Evolutionary conservation across 2,329 filamentous ascomycete genomes (phyloP), one percentile per base, ranked within the genome.

Genomic region (Sclerotinia nivalis): DNA sequence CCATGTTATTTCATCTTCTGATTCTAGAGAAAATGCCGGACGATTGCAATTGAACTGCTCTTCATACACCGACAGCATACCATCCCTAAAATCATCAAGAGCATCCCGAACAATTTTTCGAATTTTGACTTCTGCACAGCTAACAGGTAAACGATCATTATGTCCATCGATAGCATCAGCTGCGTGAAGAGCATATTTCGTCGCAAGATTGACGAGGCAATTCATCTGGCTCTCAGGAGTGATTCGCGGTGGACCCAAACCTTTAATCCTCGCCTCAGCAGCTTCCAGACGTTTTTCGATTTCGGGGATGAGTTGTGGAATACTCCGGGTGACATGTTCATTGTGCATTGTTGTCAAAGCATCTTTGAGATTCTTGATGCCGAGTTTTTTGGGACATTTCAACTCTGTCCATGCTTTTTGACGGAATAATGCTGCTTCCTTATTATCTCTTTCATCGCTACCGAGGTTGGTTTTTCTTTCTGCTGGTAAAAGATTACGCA

Each of bases 301-400:
- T 25, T 67, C 65, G 1, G 65, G 65, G 34, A 70, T 70, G 6
- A 66, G 43, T n/a, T 70, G 61, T 13, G 68, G 68, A 25, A 70
- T 70, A 47, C 52, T 66, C n/a, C 52, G 59, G 5, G 60, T 69
- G 3, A 69, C 68, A 45, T 61, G 43, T 52, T 59, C 65, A 20
- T 67, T 67, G 15, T 67, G 65, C 65, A 67, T 67, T 59, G 22
- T 37, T 8, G 52, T 67, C 43, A 67, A 20, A 2, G 65, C 65
- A 13, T 22, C 28, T 59, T 58, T 67, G 20, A 67, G 28, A 22
- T 59, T 59, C 22, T 28, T 50, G 52, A 59, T 59, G 5, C 65
- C 65, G 13, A 67, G 54, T 12, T 67, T 34, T 0, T 40, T 12
- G 0, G 54, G 40, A 40, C 65, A 28, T 7, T 37, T 8, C 4